A percentile compares a stretch with the other conserved stretches of the same genome.
Conservation (phyloP, 805 yeast genomes). For the Jamesozyma jinghongensis region DNA sequence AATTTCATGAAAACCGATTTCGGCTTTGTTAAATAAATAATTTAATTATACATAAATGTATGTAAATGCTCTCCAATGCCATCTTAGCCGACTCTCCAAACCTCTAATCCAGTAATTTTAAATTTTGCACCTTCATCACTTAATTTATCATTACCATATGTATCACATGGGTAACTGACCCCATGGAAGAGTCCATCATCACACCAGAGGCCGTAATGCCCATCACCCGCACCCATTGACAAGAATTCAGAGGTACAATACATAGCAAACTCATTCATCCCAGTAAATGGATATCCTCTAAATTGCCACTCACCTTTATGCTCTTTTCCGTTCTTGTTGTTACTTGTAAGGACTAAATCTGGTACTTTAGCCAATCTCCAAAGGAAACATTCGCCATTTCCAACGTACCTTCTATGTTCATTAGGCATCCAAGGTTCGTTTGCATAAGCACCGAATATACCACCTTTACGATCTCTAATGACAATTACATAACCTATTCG, state of each 20-base stretch:
- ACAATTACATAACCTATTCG: conserved; percentile 67
- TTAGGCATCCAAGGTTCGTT: conserved; percentile 67
- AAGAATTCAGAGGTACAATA: conserved; percentile 71
- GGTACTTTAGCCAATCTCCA: conserved; percentile 61
- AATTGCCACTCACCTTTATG: conserved; percentile 36
- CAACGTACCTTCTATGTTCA: conserved; percentile 68
- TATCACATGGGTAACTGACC: conserved; percentile 66
- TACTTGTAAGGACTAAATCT: conserved; percentile 14
- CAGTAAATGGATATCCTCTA: conserved; percentile 81
- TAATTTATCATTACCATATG: conserved; percentile 84
- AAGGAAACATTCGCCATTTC: conserved; percentile 91
- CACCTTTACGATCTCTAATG: conserved; percentile 54
- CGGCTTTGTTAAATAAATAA: background rate
- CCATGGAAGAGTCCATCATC: conserved; percentile 69
- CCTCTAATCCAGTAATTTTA: conserved; percentile 65
- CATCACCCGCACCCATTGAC: conserved; percentile 87
- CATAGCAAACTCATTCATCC: conserved; percentile 75
- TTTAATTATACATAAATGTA: background rate
- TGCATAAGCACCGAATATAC: conserved; percentile 68
- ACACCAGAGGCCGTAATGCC: conserved; percentile 86
- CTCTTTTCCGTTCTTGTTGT: conserved; percentile 9
- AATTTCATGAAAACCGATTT: background rate
- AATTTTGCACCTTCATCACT: conserved; percentile 55
- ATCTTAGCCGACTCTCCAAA: conserved; percentile 63
- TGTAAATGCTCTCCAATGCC: too few relatives aligned